phyloP scores from a whole-genome alignment of 768 basidiomycete genomes.

The Antrodiella citrinella region DNA sequence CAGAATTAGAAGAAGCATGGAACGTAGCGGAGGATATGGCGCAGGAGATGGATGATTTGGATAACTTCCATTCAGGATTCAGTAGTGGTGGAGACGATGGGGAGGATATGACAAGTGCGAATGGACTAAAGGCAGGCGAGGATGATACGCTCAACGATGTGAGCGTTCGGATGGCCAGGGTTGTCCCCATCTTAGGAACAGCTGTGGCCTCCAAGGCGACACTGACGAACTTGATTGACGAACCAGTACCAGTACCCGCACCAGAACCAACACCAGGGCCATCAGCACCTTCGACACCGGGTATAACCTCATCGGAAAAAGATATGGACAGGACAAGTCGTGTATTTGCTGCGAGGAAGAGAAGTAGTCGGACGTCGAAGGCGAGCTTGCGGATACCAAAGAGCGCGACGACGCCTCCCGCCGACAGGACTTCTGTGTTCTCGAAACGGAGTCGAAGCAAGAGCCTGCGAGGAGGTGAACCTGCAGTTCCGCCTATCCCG shows the following conservation, averaged over 20 bases:
- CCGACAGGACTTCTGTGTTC: constrained; percentile 11
- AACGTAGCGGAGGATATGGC: constrained; percentile 68
- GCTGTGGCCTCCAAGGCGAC: constrained; percentile 31
- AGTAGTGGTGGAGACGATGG: constrained; percentile 6
- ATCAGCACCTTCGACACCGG: constrained; percentile 2
- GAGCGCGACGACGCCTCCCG: constrained; percentile 9
- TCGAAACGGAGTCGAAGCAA: constrained; percentile 14
- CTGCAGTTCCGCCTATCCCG: constrained; percentile 6
- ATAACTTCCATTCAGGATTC: constrained; percentile 22
- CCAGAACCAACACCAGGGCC: too few relatives aligned
- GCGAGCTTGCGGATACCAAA: constrained; percentile 57
- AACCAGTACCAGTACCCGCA: not conserved
- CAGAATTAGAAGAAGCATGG: constrained; percentile 77
- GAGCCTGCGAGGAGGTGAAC: constrained; percentile 13
- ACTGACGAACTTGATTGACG: constrained; percentile 16
- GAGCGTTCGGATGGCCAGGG: constrained; percentile 14
- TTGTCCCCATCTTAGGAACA: constrained; percentile 29
- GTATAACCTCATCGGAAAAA: not conserved
- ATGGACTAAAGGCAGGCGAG: not conserved
- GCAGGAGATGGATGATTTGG: constrained; percentile 59
- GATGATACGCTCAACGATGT: not conserved
- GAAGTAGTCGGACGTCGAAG: constrained; percentile 57
- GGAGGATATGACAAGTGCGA: not conserved
- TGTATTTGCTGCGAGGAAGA: constrained; percentile 56
- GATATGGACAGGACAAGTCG: constrained; percentile 33